These are phyloP conservation scores for Oryza glumipatula DNA, from an alignment of 176 grass and related monocot species.

Conservation along the genomic window DNA sequence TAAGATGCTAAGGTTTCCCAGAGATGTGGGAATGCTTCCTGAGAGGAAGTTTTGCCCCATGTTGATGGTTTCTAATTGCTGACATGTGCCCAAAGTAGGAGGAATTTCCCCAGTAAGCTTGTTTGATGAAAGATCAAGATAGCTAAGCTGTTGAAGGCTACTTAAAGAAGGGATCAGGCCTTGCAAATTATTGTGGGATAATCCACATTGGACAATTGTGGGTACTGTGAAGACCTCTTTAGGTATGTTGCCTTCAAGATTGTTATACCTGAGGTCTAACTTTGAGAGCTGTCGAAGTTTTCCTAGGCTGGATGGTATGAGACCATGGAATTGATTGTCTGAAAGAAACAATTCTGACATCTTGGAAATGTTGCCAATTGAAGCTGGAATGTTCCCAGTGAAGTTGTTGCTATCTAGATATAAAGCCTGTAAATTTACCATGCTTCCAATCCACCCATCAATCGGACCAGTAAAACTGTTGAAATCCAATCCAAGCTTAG, in stretches of 20 bases:
- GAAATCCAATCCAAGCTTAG: too few species aligned
- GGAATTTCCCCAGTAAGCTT: conserved; percentile 53
- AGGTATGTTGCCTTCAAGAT: conserved; percentile 31
- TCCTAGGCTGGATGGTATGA: conserved; percentile 44
- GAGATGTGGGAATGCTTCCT: conserved; percentile 33
- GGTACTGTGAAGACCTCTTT: neutral
- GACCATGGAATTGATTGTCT: conserved; percentile 38
- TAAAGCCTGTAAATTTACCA: too few species aligned
- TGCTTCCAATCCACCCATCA: too few species aligned
- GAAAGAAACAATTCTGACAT: conserved; percentile 28
- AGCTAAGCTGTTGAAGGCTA: conserved; percentile 31
- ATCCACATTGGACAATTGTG: neutral
- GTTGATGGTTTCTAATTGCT: conserved; percentile 20
- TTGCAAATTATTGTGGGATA: conserved; percentile 32
- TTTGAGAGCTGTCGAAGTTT: conserved; percentile 19
- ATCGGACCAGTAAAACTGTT: too few species aligned
- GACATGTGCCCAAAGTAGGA: conserved; percentile 24
- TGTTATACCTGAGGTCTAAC: conserved; percentile 32
- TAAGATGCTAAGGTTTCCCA: conserved; percentile 18
- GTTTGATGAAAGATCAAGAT: conserved; percentile 49
- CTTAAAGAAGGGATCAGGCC: conserved; percentile 20
- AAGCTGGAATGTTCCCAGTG: conserved; percentile 38
- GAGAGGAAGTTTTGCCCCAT: conserved; percentile 37
- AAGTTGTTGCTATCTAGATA: too few species aligned
- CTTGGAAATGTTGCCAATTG: conserved; percentile 46